Evolutionary conservation across 345 rosid species (phyloP).

Genomic region (Populus nigra): DNA sequence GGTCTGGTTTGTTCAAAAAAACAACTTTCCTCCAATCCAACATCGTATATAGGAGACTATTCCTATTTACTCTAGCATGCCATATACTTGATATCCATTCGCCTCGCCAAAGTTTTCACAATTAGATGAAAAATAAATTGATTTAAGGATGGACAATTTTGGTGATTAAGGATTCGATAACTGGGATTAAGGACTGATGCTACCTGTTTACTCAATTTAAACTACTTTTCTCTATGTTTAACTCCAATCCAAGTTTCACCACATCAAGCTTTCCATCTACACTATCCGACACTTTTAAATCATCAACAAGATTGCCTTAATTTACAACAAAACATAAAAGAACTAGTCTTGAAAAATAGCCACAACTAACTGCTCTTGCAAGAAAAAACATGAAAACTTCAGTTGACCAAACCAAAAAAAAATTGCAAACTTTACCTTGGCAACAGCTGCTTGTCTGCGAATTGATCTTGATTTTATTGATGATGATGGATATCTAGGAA

Average conservation of each 20-base stretch:
- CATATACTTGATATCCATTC: neutral
- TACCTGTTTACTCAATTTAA: neutral
- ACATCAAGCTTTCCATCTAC: neutral
- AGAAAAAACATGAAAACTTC: neutral
- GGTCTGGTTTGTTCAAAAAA: neutral
- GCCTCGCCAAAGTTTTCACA: neutral
- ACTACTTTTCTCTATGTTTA: neutral
- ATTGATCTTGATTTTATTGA: constrained; percentile 46
- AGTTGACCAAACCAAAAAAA: neutral
- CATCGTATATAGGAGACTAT: neutral
- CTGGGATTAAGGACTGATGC: neutral
- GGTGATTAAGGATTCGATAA: neutral
- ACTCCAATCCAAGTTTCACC: neutral
- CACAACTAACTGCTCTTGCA: neutral
- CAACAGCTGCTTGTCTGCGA: constrained; percentile 52
- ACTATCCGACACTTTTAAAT: neutral
- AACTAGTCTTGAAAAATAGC: neutral
- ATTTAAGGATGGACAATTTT: neutral
- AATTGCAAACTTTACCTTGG: constrained; percentile 39
- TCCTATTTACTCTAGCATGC: neutral
- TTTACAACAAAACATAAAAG: neutral
- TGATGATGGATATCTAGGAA: constrained; percentile 35
- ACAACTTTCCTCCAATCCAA: neutral
- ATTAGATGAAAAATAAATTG: neutral
- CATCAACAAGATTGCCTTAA: neutral